Evolutionary conservation across 805 yeast species (phyloP).

Genomic region (Ogataea populi-albae): DNA sequence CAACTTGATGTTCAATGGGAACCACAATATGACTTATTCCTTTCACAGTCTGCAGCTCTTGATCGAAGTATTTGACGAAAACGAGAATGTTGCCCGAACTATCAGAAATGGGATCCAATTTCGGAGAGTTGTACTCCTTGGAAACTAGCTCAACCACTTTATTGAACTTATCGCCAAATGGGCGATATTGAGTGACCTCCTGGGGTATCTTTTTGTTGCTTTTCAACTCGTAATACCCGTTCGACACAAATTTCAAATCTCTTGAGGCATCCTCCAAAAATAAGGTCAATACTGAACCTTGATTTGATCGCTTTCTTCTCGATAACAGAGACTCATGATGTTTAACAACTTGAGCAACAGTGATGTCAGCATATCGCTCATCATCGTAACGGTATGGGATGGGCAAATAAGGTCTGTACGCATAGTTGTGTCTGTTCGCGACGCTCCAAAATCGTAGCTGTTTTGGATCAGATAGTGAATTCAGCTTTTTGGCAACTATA

Average conservation of each 20-base stretch:
- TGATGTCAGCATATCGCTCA: conserved; percentile 29
- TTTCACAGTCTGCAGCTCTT: conserved; percentile 45
- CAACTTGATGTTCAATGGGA: conserved; percentile 44
- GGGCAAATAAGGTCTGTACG: conserved; percentile 58
- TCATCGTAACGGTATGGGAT: conserved; percentile 29
- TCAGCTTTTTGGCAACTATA: conserved; percentile 44
- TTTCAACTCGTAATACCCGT: conserved; percentile 17
- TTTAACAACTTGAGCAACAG: conserved; percentile 52
- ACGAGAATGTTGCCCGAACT: conserved; percentile 21
- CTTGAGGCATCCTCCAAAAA: conserved; percentile 61
- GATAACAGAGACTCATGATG: conserved; percentile 26
- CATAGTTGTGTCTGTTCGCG: conserved; percentile 65
- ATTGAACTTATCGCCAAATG: conserved; percentile 12
- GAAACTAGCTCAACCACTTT: conserved; percentile 8
- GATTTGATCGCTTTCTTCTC: conserved; percentile 39
- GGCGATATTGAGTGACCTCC: conserved; percentile 2
- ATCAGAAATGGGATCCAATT: conserved; percentile 22
- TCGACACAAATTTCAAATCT: conserved; percentile 36
- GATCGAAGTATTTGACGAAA: conserved; percentile 38
- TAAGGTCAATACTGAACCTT: conserved; percentile 45
- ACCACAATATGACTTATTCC: conserved; percentile 65
- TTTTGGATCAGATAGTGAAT: conserved; percentile 25
- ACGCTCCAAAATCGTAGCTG: conserved; percentile 61
- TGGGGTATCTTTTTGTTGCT: conserved; percentile 7
- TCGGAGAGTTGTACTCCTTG: conserved; percentile 17